Evolutionary conservation across 768 basidiomycete genomes (phyloP), one percentile per base, ranked within the genome.

Genomic region (Termitomyces sp.): DNA sequence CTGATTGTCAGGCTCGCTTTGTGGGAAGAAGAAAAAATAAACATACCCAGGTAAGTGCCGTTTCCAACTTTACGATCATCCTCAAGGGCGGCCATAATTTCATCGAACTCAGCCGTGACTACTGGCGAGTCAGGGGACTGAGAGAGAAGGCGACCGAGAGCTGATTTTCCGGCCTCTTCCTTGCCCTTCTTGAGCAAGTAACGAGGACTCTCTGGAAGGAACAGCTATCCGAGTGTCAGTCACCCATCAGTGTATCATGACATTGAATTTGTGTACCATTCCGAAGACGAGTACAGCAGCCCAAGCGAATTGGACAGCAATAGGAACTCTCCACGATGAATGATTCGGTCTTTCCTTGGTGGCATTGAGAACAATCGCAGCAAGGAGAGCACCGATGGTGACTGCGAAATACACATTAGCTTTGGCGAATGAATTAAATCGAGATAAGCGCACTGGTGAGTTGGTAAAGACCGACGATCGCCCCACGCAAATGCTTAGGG

Each of bases 271-370:
- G 50, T 26, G 49, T 18, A 54, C 57, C 79, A 94, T 88, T 57
- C 93, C 93, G 53, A 61, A 64, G 35, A 79, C 79, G 55, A 95
- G 85, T 62, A 94, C 71, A 60, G 76, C 67, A 30, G 86, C 90
- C 90, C 89, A 94, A 45, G 83, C 77, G 67, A 94, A 91, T 68
- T 94, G 91, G 57, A 94, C 69, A 26, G 80, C 77, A 60, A 88
- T 86, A 38, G 90, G 88, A 60, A 52, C 62, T 43, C 65, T 62
- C 63, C 63, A 92, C 83, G 55, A 77, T 77, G 72, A 85, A 57
- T 82, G 74, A 57, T 77, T 71, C 2, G 66, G 53, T 32, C 77
- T 73, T 57, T 74, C 63, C 70, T 89, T 73, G 41, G 90, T 90
- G 20, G 79, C 77, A 65, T 89, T 83, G 67, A 83, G 80, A 70